Base-by-base conservation (phyloP, 2,329 filamentous ascomycete genomes). In the Bipolaris victoriae region DNA sequence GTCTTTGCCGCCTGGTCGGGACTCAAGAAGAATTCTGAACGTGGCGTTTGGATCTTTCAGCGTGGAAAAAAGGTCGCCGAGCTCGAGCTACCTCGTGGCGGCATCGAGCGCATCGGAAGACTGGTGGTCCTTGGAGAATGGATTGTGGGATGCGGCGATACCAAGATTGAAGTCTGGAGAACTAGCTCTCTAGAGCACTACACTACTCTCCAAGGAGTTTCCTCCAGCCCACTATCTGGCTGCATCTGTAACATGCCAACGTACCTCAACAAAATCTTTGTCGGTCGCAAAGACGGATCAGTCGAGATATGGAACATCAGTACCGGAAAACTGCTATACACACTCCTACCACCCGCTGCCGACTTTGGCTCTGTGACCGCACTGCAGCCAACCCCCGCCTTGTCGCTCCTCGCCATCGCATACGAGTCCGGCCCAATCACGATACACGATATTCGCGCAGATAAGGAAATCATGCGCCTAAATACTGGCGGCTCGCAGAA, bases 301-400 rank as follows among this genome's bases (percentile, higher is more conserved):
- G 88, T 97, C 7, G 95, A 99, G 72, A 96, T 99, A 49, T 99
- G 95, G 94, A 99, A 99, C 72, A 82, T 99, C 59, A 96, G 90
- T 73, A 97, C 91, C 3, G 93, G 83, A 46, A 97, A 96, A 76
- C 83, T 97, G 52, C 86, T 99, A 26, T 96, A 97, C 76, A 96
- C 92, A 1, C 88, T 99, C 49, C 80, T 95, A 13, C 90, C 95
- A 0, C 88, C 90, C 0, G 84, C 85, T 7, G 82, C 88, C 2
- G 83, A 88, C 50, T 89, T 86, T 65, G 94, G 93, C 45, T 83
- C 90, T 13, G 90, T 98, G n/a, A 96, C 91, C 5, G 92, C 92
- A 40, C 81, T 99, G 49, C 87, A 96, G 65, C 89, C 94, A 0
- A 90, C 91, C 1, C 90, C 94, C 0, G 92, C 90, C 0, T 79